These are phyloP conservation scores for Marasmius sp. DNA, from an alignment of 1,284 basidiomycete genomes.

Conservation along the genomic window DNA sequence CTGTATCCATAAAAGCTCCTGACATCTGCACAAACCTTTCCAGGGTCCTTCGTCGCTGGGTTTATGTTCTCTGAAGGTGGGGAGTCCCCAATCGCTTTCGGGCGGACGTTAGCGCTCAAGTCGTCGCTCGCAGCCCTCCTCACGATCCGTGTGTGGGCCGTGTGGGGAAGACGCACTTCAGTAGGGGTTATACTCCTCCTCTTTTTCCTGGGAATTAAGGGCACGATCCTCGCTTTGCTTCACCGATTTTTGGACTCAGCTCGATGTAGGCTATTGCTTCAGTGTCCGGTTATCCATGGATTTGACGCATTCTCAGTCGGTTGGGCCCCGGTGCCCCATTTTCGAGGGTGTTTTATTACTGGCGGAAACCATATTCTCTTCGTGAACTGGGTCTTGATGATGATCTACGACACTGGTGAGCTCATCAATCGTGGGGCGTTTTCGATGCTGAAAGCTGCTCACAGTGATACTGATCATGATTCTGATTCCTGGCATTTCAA, in stretches of 20 bases:
- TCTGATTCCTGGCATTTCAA: not conserved
- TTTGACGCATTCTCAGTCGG: not conserved
- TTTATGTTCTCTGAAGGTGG: not conserved
- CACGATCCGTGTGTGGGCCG: not conserved
- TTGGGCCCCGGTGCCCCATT: not conserved
- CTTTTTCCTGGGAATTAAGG: not conserved
- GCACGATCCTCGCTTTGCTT: not conserved
- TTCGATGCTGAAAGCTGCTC: not conserved
- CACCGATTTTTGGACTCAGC: not conserved
- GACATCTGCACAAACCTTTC: not conserved
- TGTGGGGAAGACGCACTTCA: not conserved
- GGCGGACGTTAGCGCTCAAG: not conserved
- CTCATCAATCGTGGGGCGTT: not conserved
- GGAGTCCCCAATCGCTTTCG: not conserved
- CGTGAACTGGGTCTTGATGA: not conserved
- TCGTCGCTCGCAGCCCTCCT: not conserved
- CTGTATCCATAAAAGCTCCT: not conserved
- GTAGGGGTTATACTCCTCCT: not conserved
- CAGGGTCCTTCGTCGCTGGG: not conserved
- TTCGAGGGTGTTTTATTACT: not conserved
- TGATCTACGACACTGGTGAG: slow-evolving; percentile 1
- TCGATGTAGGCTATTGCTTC: not conserved
- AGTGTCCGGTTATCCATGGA: not conserved
- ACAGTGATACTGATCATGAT: not conserved
- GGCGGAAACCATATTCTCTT: not conserved